phyloP scores from a whole-genome alignment of 768 basidiomycete genomes.

The Leucosporidium scottii region DNA sequence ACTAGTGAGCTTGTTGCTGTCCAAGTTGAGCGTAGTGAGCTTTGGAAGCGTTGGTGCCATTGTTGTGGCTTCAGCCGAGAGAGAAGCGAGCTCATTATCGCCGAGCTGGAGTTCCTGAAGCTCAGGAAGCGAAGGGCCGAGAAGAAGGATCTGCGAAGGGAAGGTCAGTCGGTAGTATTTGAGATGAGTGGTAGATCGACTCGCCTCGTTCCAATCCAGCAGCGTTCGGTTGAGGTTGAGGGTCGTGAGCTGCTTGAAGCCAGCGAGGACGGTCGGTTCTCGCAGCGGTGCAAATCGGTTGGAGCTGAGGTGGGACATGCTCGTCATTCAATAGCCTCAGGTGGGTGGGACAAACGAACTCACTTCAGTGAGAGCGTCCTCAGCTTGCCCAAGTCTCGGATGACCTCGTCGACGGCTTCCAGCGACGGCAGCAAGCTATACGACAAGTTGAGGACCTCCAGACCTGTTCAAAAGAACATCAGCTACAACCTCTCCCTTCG shows the following conservation, averaged over 20 bases:
- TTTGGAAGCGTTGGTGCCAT: slow-evolving; percentile 17
- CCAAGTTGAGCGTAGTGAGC: slow-evolving; percentile 59
- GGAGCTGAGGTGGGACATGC: slow-evolving; percentile 48
- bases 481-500: slow-evolving; percentile 51
- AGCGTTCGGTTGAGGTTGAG: slow-evolving; percentile 68
- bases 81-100: slow-evolving; percentile 54
- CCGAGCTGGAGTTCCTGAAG: slow-evolving; percentile 56
- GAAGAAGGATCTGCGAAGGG: slow-evolving; percentile 40
- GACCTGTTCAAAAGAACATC: neutral
- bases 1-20: slow-evolving; percentile 56
- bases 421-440: slow-evolving; percentile 16
- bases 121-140: slow-evolving; percentile 24
- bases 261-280: neutral
- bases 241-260: slow-evolving; percentile 46
- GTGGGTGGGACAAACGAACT: slow-evolving; percentile 39
- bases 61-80: slow-evolving; percentile 31
- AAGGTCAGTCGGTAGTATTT: too few relatives aligned
- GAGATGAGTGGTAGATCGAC: too few relatives aligned
- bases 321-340: too few relatives aligned
- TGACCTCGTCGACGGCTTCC: slow-evolving; percentile 46
- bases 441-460: slow-evolving; percentile 15
- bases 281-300: slow-evolving; percentile 55
- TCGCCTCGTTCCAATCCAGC: slow-evolving; percentile 63
- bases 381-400: slow-evolving; percentile 56
- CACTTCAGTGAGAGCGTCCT: slow-evolving; percentile 71